Evolutionary conservation across 176 grass and related monocot genomes (phyloP), one percentile per base, ranked within the genome.

Genomic region (Oryza glaberrima): DNA sequence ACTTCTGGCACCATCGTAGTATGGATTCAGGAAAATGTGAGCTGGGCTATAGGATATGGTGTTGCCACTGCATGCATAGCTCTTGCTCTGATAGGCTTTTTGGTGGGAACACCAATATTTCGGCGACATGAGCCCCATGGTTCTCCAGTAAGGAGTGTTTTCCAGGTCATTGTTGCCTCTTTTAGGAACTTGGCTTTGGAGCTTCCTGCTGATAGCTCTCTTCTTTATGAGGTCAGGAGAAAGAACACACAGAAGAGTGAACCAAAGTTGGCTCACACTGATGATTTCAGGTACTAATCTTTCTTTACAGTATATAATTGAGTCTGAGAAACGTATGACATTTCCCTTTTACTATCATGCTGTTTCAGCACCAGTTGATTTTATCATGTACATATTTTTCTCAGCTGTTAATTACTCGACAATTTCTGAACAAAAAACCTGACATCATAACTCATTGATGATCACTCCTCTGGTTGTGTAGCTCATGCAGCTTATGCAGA

Each of bases 11-110:
- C 85, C 45, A 75, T 88, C 36, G 76, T 88, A 79, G 85, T 90
- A 1, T 92, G 90, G 89, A 79, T 92, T 75, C 85, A 92, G 76
- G 81, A 92, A 87, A 94, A 91, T 76, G 79, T 91, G 48, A 88
- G 73, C 56, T 94, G 87, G 89, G 52, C 86, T 49, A 72, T 94
- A 70, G 92, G 92, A 80, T 94, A 82, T 80, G 87, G 87, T 51
- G 76, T 92, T 65, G 75, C 89, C 11, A 82, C 89, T 10, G 44
- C 82, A 74, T 88, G 79, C 51, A 80, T 89, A 67, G 67, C 71
- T 73, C 47, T 81, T 10, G 86, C 92, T 58, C 85, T 90, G 19
- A 43, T 82, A 51, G 70, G 72, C 35, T 92, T 92, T 82, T 22
- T 94, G 30, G 20, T 86, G 2, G 89, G 82, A 88, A 79, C 75